phyloP scores from a whole-genome alignment of 2,329 filamentous ascomycete genomes.

The Didymella arachidicola region DNA sequence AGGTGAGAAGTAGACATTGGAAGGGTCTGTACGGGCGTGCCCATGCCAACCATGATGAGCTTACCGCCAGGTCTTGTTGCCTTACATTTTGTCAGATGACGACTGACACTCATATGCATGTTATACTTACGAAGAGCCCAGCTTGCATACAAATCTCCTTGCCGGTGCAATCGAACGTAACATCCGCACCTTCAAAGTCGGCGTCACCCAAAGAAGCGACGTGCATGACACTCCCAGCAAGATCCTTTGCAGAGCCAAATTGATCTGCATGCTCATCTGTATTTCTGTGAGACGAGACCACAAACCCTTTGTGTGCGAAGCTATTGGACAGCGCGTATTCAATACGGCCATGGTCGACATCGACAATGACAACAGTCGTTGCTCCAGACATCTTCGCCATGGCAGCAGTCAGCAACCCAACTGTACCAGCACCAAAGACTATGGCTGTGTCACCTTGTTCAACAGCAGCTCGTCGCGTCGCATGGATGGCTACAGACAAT shows the following conservation, averaged over 20 bases:
- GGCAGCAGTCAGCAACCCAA: constrained; percentile 51
- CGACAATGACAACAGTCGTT: constrained; percentile 52
- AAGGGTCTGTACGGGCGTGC: constrained; percentile 62
- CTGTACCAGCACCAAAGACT: constrained; percentile 83
- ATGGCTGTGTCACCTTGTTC: constrained; percentile 79
- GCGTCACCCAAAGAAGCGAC: constrained; percentile 48
- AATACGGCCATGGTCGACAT: constrained; percentile 51
- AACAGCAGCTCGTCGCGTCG: constrained; percentile 75
- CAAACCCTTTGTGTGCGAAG: constrained; percentile 51
- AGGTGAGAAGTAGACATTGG: constrained; percentile 63
- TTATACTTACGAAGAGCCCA: constrained; percentile 50
- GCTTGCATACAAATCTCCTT: constrained; percentile 55
- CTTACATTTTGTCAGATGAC: constrained; percentile 33
- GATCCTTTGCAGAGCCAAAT: constrained; percentile 45
- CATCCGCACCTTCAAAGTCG: constrained; percentile 51
- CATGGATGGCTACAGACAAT: constrained; percentile 85
- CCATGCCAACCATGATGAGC: constrained; percentile 65
- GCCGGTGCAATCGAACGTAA: constrained; percentile 54
- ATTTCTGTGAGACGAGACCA: constrained; percentile 38
- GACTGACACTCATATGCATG: neutral
- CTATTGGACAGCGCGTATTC: constrained; percentile 51
- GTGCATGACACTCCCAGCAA: constrained; percentile 48
- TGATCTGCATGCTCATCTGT: constrained; percentile 42
- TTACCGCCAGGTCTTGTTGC: constrained; percentile 59
- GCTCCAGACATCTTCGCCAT: constrained; percentile 53